Base-by-base conservation (phyloP, 441 rosid genomes). In the Populus tomentosa region DNA sequence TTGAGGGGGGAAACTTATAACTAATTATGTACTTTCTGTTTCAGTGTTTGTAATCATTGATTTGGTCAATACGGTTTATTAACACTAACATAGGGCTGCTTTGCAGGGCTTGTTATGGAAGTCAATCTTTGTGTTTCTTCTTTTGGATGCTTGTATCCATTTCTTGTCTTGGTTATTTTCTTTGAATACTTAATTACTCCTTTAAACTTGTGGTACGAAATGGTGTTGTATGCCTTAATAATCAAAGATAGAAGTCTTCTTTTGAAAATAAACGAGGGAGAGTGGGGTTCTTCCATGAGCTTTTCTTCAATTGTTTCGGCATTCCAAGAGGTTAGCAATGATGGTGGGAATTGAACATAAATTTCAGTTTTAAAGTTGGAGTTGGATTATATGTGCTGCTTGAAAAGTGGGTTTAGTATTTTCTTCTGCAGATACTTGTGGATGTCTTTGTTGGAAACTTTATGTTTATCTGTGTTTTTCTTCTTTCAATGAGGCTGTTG, bases 71-170 rank as follows among this genome's bases (percentile, higher is more conserved):
- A 62, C 18, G 11, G 69, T 23, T 65, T 65, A 28, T 66, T 64
- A 21, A 50, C 61, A 71, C 50, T 77, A 28, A 82, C 35, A 16
- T 72, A 38, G 62, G 38, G 35, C 28, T 81, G 70, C 40, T 77
- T 85, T 84, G 87, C 91, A 90, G 95, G 90, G 87, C 69, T 71
- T 93, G 46, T 78, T 92, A 83, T 90, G 91, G 97, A 95, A 90
- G 83, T 84, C 88, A 20, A 71, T 87, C 61, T 26, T 85, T 8
- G 85, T 78, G 42, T 90, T 85, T 84, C 87, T 93, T 82, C 82
- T 90, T 79, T 79, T 93, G 69, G 98, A 93, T 84, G 88, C 88
- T 72, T 90, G 98, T 95, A 90, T 93, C 98, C 92, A 67, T 84
- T 74, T 62, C 71, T 10, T 21, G 30, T 76, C 46, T 20, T 21